Evolutionary conservation across 306 rosid species (phyloP).

Genomic region (Mucuna pruriens): DNA sequence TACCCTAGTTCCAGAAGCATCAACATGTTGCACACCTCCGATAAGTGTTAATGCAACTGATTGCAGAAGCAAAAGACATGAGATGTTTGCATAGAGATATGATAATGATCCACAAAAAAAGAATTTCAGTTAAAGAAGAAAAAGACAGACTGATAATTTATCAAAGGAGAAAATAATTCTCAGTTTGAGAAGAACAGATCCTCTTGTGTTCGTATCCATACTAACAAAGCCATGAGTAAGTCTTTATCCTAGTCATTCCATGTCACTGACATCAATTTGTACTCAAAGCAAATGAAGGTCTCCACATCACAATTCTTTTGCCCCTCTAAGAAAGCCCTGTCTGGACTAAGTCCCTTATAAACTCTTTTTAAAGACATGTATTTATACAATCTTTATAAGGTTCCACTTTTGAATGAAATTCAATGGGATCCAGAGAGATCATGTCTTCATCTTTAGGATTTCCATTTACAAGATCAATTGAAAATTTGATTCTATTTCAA

Average conservation of each 20-base stretch:
- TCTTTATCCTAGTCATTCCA: background rate
- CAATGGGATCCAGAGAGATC: background rate
- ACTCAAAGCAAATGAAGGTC: background rate
- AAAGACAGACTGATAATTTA: background rate
- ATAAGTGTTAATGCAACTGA: conserved; percentile 89
- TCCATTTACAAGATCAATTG: conserved; percentile 18
- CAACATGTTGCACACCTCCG: conserved; percentile 97
- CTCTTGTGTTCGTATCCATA: background rate
- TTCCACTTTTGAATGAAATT: background rate
- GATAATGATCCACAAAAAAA: conserved; percentile 13
- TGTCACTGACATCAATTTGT: background rate
- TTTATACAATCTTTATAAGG: background rate
- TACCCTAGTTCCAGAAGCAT: conserved; percentile 88
- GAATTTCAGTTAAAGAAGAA: background rate
- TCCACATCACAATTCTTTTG: background rate
- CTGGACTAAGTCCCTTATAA: background rate
- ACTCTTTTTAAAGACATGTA: background rate
- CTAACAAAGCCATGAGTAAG: background rate
- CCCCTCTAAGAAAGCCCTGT: background rate
- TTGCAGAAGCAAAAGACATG: conserved; percentile 38
- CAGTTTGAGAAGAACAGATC: conserved; percentile 7
- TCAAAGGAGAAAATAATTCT: conserved; percentile 13
- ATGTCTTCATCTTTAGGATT: background rate
- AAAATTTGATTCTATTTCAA: conserved; percentile 8
- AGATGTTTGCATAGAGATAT: conserved; percentile 4